These are phyloP conservation scores for Aspergillus sp. DNA, from an alignment of 2,329 filamentous ascomycete genomes.

Conservation along the genomic window DNA sequence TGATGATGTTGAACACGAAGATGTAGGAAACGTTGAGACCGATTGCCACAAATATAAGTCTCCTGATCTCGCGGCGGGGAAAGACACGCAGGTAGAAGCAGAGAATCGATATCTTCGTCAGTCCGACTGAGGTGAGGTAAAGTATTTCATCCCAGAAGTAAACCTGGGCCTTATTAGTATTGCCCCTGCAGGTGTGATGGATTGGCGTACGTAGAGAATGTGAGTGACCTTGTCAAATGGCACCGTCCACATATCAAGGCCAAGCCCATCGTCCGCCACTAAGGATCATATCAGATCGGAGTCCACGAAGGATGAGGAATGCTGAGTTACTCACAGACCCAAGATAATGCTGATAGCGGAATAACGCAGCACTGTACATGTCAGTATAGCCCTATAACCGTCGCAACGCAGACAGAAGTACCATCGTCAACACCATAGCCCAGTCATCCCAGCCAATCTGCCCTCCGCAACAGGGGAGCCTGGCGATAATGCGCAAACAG, in stretches of 20 bases:
- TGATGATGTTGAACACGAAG: constrained; percentile 34
- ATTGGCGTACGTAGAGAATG: constrained; percentile 37
- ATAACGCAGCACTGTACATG: constrained; percentile 6
- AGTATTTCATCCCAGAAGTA: constrained; percentile 34
- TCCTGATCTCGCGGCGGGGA: constrained; percentile 36
- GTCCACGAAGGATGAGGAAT: no score
- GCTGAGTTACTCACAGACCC: constrained; percentile 22
- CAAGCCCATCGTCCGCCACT: constrained; percentile 44
- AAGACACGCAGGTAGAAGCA: constrained; percentile 46
- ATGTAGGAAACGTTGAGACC: constrained; percentile 30
- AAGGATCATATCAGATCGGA: no score
- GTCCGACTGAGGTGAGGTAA: constrained; percentile 32
- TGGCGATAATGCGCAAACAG: constrained; percentile 38
- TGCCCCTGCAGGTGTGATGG: constrained; percentile 3
- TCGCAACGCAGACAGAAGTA: neutral
- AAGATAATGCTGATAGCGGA: constrained; percentile 25
- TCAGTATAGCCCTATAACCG: no score
- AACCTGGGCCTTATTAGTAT: constrained; percentile 24
- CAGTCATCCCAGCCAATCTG: constrained; percentile 43
- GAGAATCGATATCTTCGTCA: constrained; percentile 34
- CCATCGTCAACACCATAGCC: constrained; percentile 30
- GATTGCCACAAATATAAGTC: constrained; percentile 29
- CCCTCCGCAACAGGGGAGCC: constrained; percentile 34
- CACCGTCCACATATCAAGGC: constrained; percentile 48
- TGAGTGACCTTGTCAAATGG: constrained; percentile 43